These are phyloP conservation scores for Yarrowia sp. DNA, from an alignment of 805 yeast genomes.

Conservation along the genomic window DNA sequence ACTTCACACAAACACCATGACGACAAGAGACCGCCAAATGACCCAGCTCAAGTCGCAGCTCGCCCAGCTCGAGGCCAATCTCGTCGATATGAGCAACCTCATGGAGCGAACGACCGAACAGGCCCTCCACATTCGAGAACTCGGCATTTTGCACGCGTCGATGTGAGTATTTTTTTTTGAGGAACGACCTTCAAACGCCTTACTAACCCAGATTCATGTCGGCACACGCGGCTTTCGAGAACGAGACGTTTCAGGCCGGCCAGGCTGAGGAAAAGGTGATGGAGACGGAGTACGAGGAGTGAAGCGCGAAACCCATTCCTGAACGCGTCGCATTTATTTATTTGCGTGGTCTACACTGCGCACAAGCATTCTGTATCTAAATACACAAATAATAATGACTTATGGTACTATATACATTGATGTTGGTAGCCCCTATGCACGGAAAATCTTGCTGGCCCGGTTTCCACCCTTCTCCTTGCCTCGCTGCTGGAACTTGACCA, in stretches of 20 bases:
- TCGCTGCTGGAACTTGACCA: conserved; percentile 20
- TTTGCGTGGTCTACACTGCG: not conserved
- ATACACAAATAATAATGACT: not conserved
- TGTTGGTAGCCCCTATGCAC: not conserved
- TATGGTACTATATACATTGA: conserved; percentile 12
- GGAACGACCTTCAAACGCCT: too few species aligned
- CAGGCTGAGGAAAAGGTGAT: conserved; percentile 22
- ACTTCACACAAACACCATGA: conserved; percentile 34
- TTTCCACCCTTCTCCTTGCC: conserved; percentile 15
- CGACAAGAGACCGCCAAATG: conserved; percentile 43
- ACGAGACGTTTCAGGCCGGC: conserved; percentile 10
- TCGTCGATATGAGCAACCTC: conserved; percentile 52
- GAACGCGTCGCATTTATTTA: conserved; percentile 1
- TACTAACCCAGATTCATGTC: conserved; percentile 18
- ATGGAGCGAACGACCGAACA: conserved; percentile 53
- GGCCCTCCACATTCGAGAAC: conserved; percentile 49
- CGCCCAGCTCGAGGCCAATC: conserved; percentile 56
- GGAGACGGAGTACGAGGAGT: conserved; percentile 14
- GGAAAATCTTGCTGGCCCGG: conserved; percentile 5
- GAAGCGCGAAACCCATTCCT: too few species aligned
- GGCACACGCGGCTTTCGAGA: conserved; percentile 16
- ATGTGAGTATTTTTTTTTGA: conserved; percentile 39
- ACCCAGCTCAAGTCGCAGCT: conserved; percentile 52
- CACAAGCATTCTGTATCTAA: not conserved
- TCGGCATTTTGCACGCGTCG: conserved; percentile 59